Evolutionary conservation across 805 yeast species (phyloP).

Genomic region (Cyberlindnera saturnus): DNA sequence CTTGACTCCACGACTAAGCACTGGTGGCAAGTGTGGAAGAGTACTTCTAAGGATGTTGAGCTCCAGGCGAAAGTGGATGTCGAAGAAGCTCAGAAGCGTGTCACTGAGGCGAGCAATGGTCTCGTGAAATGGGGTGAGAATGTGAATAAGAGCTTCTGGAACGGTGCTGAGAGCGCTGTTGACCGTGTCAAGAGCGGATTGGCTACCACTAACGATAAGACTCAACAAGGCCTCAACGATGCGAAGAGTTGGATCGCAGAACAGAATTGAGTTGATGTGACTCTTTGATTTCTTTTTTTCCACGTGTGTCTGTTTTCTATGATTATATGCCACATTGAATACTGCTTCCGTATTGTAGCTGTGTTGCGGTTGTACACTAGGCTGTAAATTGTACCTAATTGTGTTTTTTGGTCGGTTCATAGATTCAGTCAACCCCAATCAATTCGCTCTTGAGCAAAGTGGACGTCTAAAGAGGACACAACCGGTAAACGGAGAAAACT

Average conservation of each 20-base stretch:
- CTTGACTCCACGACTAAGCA: constrained; percentile 26
- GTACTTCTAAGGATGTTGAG: constrained; percentile 29
- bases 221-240: constrained; percentile 17
- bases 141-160: constrained; percentile 25
- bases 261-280: constrained; percentile 1
- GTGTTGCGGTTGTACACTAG: not conserved
- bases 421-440: not conserved
- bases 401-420: not conserved
- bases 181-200: constrained; percentile 22
- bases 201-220: constrained; percentile 16
- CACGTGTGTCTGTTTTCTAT: too few relatives aligned
- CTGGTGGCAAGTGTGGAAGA: constrained; percentile 37
- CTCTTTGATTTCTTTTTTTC: too few relatives aligned
- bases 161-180: constrained; percentile 25
- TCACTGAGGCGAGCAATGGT: constrained; percentile 12
- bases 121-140: constrained; percentile 25
- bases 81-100: constrained; percentile 21
- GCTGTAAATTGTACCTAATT: not conserved
- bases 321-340: too few relatives aligned
- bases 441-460: not conserved
- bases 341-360: too few relatives aligned
- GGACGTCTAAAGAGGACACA: too few relatives aligned
- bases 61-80: constrained; percentile 26
- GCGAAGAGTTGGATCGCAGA: constrained; percentile 21
- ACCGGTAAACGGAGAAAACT: too few relatives aligned